phyloP scores from a whole-genome alignment of 257 asterid genomes.

The Cruciata laevipes region DNA sequence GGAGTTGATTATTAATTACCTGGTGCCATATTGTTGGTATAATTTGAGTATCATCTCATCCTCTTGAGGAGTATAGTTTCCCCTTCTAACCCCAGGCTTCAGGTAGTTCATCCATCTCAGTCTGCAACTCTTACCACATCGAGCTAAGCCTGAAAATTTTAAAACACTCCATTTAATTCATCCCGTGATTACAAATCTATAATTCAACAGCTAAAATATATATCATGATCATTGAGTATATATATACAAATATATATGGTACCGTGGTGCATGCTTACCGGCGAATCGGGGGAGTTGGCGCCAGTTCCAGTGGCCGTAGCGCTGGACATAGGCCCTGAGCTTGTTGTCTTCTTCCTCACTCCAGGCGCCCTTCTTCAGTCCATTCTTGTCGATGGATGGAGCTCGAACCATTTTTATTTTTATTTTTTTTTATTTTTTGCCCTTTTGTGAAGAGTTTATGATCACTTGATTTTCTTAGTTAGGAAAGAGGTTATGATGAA shows the following conservation, averaged over 20 bases:
- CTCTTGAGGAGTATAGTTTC: background rate
- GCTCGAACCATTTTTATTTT: background rate
- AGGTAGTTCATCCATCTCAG: background rate
- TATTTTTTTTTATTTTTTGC: no score
- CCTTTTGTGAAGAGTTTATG: background rate
- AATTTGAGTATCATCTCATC: background rate
- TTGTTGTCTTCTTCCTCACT: background rate
- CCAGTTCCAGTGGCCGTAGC: conserved; percentile 1
- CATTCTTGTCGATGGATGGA: background rate
- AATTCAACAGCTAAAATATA: no score
- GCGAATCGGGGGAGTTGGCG: background rate
- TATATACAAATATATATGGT: no score
- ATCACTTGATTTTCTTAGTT: background rate
- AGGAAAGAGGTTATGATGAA: background rate
- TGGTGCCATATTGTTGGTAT: background rate
- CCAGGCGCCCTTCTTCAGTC: background rate
- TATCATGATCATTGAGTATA: no score
- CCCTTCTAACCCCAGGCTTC: background rate
- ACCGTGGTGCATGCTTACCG: background rate
- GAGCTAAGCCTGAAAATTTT: background rate
- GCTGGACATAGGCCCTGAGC: background rate
- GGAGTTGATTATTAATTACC: background rate
- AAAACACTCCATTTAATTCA: no score
- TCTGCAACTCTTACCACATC: background rate
- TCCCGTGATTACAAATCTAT: no score